Conservation (phyloP, 306 rosid species). For the Vigna nakashimae region DNA sequence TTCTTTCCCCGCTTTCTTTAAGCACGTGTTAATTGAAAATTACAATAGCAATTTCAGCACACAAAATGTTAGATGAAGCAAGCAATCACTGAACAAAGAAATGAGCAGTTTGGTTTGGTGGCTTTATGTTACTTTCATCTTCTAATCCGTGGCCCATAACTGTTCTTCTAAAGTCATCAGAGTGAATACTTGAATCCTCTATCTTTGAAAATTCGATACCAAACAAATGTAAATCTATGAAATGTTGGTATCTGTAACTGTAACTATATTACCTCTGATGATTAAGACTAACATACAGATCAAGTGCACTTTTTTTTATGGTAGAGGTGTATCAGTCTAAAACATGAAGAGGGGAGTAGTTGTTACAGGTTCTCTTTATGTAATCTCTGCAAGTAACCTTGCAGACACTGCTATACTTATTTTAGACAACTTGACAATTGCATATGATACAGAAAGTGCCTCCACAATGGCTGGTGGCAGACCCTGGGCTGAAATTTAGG, state of each 20-base stretch:
- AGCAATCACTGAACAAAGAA: background rate
- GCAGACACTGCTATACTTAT: constrained; percentile 40
- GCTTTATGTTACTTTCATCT: no score
- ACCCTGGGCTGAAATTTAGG: no score
- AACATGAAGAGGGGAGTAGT: background rate
- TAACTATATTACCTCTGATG: background rate
- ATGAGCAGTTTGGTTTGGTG: constrained; percentile 1
- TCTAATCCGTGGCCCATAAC: background rate
- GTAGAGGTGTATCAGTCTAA: no score
- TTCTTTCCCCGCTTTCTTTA: background rate
- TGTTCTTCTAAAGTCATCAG: background rate
- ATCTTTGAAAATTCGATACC: background rate
- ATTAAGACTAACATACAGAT: constrained; percentile 1
- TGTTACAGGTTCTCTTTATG: constrained; percentile 18
- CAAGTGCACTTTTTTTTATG: background rate
- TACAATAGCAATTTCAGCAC: background rate
- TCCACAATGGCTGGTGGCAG: background rate
- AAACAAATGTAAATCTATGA: background rate
- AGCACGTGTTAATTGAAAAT: background rate
- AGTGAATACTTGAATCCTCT: background rate
- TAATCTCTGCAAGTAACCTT: constrained; percentile 1
- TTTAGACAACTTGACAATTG: constrained; percentile 18
- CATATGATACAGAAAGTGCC: background rate
- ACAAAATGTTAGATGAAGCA: background rate
- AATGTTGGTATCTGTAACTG: background rate